Evolutionary conservation across 2,329 filamentous ascomycete species (phyloP), one percentile per base, ranked within the genome.

Genomic region (Scedosporium boydii): DNA sequence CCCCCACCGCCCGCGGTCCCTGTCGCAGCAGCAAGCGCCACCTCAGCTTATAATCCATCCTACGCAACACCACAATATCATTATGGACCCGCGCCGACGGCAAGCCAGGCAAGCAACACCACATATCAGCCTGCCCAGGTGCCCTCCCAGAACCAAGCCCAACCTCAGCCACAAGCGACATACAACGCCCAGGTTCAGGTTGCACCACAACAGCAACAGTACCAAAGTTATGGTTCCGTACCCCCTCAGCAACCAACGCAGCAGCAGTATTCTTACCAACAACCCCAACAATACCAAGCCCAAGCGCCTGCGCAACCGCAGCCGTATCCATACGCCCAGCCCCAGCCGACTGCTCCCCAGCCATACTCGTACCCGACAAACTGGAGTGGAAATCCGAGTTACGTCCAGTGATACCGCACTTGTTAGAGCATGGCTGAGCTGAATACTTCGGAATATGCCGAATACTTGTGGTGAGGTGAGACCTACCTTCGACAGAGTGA

Each of bases 231-330:
- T n/a, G 14, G n/a, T 29, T 6, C 53, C 6, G 21, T 14, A 18
- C 46, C n/a, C 21, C 46, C 46, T 18, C 46, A 51, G 46, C 58
- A 59, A 46, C 34, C 41, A 46, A 5, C 14, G 1, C 58, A 41
- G 41, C 59, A 60, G 44, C 59, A 60, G 41, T 34, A 58, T n/a
- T 23, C 21, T 56, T 29, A 56, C 7, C 53, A 56, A 56, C 48
- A 53, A 55, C 51, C 18, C 6, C 1, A 55, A 7, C 18, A 55
- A 55, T 55, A 55, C 21, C 51, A 55, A 23, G 18, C 51, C 23
- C 23, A 21, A 18, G 21, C 51, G 6, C 51, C 23, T 14, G 18
- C 51, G 12, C 18, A 55, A 14, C 51, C 23, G 6, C 51, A 55
- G 10, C 12, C 51, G 16, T 26, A 53, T 21, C 5, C 16, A 12